Percentiles rank a stretch among this genome's conserved stretches.
These are phyloP conservation scores for Aspergillus saccharolyticus DNA, from an alignment of 495 filamentous ascomycete species.

Conservation along the genomic window DNA sequence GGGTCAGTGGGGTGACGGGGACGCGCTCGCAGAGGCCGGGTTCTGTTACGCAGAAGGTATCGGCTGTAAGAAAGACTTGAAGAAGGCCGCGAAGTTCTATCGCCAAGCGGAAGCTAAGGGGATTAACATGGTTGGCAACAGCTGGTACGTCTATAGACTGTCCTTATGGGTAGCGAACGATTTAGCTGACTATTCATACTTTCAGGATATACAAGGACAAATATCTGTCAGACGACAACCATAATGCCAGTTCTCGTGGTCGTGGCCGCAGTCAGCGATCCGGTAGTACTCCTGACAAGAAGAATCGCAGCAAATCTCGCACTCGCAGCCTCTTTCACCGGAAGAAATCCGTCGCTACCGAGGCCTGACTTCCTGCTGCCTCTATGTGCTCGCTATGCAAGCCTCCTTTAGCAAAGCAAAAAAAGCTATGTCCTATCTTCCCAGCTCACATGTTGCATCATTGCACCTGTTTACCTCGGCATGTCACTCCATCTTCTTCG, in stretches of 20 bases:
- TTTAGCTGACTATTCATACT: conserved; percentile 9
- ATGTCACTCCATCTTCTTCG: background rate
- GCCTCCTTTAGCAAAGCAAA: background rate
- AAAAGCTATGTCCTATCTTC: conserved; percentile 3
- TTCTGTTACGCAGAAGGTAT: conserved; percentile 84
- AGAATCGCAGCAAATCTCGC: conserved; percentile 57
- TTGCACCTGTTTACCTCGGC: background rate
- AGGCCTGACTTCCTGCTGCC: conserved; percentile 22
- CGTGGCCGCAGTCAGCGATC: conserved; percentile 18
- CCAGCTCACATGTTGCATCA: conserved; percentile 3
- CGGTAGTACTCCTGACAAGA: conserved; percentile 48
- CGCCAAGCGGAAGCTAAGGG: conserved; percentile 85
- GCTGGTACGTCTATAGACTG: conserved; percentile 63
- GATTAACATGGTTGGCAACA: conserved; percentile 96
- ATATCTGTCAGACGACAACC: conserved; percentile 76
- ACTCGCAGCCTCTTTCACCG: conserved; percentile 63
- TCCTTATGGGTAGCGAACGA: background rate
- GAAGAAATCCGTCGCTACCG: conserved; percentile 47
- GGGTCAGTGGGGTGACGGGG: conserved; percentile 92
- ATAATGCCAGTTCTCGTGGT: conserved; percentile 33
- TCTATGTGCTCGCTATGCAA: conserved; percentile 6
- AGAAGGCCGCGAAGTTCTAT: conserved; percentile 89
- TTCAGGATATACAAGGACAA: conserved; percentile 90
- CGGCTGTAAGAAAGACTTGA: conserved; percentile 90
- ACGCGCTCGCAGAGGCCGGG: conserved; percentile 82